Evolutionary conservation across 2,329 filamentous ascomycete species (phyloP), one percentile per base, ranked within the genome.

Genomic region (Uncinocarpus reesii): DNA sequence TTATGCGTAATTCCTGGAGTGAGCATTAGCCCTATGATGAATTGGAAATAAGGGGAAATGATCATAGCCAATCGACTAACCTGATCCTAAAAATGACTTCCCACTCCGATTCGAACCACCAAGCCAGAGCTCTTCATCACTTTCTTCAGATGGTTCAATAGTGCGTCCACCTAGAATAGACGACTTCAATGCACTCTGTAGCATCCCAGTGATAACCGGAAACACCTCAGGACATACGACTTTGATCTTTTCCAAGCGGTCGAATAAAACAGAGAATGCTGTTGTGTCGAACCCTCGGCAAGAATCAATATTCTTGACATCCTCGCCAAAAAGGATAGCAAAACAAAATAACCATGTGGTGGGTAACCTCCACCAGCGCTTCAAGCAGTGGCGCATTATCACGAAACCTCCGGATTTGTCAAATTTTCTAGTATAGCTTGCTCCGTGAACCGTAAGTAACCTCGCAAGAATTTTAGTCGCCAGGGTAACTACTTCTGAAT

Each of bases 321-420:
- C 88, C 35, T 80, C 76, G 0, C 86, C 88, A 60, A 98, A 95
- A 2, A 98, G 67, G 18, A 96, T 84, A 46, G 86, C 82, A 65
- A 98, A 86, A 60, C 85, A 88, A 36, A 92, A 82, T 0, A 83
- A 81, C 92, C 92, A 96, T 21, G 96, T 67, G 0, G 80, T 79
- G 2, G 88, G 79, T 13, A 88, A 77, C 58, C 86, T 82, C 90
- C 92, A 98, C 80, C 89, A 95, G 58, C 82, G 75, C 60, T 83
- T 87, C 3, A 98, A 68, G 26, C 86, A 79, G 58, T 84, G 78
- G 31, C 84, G 84, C 79, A 96, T 83, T 53, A 95, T 84, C 28
- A 76, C 75, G 62, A 95, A 95, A 1, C 93, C 93, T 24, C 87
- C 86, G 8, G 84, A 87, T 66, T 93, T 95, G 16, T 81, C 77